Evolutionary conservation across 1,284 basidiomycete genomes (phyloP), one percentile per base, ranked within the genome.

Genomic region (Hemileia vastatrix): DNA sequence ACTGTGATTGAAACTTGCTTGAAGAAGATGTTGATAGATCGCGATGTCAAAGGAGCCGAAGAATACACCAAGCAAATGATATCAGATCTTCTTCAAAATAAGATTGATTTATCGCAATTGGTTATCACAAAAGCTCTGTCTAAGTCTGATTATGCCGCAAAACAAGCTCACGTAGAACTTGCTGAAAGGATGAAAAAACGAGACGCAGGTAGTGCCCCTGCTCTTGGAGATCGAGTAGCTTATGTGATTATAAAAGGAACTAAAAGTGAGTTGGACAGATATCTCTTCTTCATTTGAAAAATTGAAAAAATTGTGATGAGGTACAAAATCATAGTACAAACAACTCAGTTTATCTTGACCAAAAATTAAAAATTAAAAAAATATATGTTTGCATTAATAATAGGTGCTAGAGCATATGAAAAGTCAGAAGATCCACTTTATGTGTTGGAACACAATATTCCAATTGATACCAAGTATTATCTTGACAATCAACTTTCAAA

Each of bases 161-260:
- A 94, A 76, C 92, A 96, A 77, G 92, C 92, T 0, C 92, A 97
- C 69, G 90, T 90, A 2, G 92, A 96, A 73, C 80, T 97, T 1
- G 92, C 90, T 0, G 90, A 90, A 73, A 80, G 93, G 48, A 96
- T 96, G 93, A 88, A 84, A 73, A 86, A 88, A 71, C 88, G 92
- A 57, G 92, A 97, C 76, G 91, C 92, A 52, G 90, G 88, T 81
- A 68, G 49, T 66, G 92, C 92, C 0, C 92, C 92, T 24, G 85
- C 88, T 19, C 78, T 96, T 6, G 92, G 92, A 66, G 92, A 97
- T 76, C 91, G 92, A 76, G 93, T 96, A 0, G 92, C 92, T 1
- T 96, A 96, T 78, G 93, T 96, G 36, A 95, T 97, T 71, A 83
- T 95, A 73, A 96, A 97, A 76, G 90, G 90, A 8, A 86, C 88